A percentile compares a stretch with the other conserved stretches of the same genome.
Conservation (phyloP, 2,329 filamentous ascomycete genomes). For the Truncatella angustata region DNA sequence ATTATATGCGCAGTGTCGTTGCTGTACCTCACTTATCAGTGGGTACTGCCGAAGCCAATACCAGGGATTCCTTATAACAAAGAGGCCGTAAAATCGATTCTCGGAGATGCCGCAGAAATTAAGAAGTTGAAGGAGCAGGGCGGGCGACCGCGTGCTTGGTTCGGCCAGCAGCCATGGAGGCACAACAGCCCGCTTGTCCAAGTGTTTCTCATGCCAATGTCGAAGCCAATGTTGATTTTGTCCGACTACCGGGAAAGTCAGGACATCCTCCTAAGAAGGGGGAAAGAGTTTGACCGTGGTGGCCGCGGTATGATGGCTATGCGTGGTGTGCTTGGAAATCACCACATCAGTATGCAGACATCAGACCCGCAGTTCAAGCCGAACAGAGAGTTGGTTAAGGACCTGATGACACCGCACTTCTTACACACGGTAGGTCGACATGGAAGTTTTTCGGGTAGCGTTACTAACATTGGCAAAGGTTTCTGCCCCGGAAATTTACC, state of each 20-base stretch:
- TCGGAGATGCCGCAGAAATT: slow-evolving; percentile 14
- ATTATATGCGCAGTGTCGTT: slow-evolving; percentile 8
- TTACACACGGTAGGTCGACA: slow-evolving; percentile 18
- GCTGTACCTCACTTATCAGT: slow-evolving; percentile 21
- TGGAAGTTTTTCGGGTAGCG: neutral
- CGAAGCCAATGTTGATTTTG: slow-evolving; percentile 29
- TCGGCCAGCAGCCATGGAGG: slow-evolving; percentile 11
- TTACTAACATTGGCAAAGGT: slow-evolving; percentile 18
- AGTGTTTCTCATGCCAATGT: slow-evolving; percentile 30
- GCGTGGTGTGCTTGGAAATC: slow-evolving; percentile 16
- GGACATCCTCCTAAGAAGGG: slow-evolving; percentile 29
- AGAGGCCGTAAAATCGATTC: slow-evolving; percentile 6
- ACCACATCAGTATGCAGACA: slow-evolving; percentile 32
- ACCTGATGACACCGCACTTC: slow-evolving; percentile 35
- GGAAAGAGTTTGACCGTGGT: slow-evolving; percentile 30
- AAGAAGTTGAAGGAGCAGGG: slow-evolving; percentile 10
- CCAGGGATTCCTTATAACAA: slow-evolving; percentile 17
- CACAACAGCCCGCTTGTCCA: slow-evolving; percentile 26
- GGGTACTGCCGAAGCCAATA: slow-evolving; percentile 17
- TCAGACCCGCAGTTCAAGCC: slow-evolving; percentile 26
- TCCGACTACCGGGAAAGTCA: slow-evolving; percentile 29
- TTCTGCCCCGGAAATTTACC: slow-evolving; percentile 30
- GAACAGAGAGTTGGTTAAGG: slow-evolving; percentile 30
- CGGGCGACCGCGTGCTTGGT: slow-evolving; percentile 11
- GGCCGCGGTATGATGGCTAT: slow-evolving; percentile 19